Conservation (phyloP, 805 yeast species). For the Wickerhamomyces canadensis region DNA sequence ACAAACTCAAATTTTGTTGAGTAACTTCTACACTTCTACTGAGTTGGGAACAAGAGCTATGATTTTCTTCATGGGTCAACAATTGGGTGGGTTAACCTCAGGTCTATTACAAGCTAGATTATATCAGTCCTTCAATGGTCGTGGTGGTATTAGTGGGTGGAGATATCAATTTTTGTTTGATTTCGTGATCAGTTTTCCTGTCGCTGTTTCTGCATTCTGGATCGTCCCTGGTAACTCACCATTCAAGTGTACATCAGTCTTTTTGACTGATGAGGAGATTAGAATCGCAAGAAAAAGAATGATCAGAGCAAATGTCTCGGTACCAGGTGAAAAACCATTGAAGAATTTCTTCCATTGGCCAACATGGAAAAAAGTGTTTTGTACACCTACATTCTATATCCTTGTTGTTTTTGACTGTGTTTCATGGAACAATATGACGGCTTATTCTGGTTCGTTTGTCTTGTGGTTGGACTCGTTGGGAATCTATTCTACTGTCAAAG, state of each 20-base stretch:
- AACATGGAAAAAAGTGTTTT: constrained; percentile 47
- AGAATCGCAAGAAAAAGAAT: constrained; percentile 42
- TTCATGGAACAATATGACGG: constrained; percentile 59
- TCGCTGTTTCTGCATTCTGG: constrained; percentile 52
- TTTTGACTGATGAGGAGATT: constrained; percentile 50
- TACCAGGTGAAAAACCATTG: not conserved
- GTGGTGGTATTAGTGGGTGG: constrained; percentile 48
- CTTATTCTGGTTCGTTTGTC: constrained; percentile 49
- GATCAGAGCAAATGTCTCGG: constrained; percentile 23
- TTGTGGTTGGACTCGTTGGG: constrained; percentile 56
- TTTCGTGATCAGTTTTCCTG: constrained; percentile 35
- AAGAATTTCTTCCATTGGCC: constrained; percentile 20
- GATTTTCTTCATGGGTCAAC: constrained; percentile 50
- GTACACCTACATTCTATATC: constrained; percentile 52
- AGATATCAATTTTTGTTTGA: constrained; percentile 62
- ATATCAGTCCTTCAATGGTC: constrained; percentile 34
- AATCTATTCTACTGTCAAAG: constrained; percentile 35
- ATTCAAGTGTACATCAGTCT: constrained; percentile 43
- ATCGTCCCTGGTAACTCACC: constrained; percentile 60
- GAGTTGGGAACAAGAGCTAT: constrained; percentile 60
- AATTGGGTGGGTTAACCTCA: constrained; percentile 44
- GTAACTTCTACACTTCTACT: constrained; percentile 50
- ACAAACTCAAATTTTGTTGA: constrained; percentile 51
- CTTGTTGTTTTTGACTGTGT: constrained; percentile 48
- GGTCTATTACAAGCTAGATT: constrained; percentile 51